Evolutionary conservation across 1,284 basidiomycete species (phyloP).

Genomic region (Trichosporon sp.): DNA sequence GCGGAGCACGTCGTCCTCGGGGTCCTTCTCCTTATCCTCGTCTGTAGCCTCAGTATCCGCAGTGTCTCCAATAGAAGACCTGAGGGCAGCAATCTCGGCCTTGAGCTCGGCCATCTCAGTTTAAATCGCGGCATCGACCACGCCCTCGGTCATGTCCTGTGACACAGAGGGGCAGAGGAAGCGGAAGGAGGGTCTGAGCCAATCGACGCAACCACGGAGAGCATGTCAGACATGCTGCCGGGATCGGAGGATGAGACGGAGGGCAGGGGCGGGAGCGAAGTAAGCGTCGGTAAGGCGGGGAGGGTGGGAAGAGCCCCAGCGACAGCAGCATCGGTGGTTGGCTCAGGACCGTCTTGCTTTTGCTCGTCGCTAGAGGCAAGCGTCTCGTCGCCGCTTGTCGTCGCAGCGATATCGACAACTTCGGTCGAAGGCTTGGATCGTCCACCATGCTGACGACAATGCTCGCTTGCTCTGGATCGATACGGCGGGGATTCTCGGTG

Average conservation of each 20-base stretch:
- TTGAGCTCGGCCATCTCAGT: constrained; percentile 6
- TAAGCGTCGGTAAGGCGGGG: neutral
- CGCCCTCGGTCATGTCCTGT: neutral
- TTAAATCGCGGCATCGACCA: neutral
- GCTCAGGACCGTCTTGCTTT: neutral
- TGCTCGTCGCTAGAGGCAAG: no score
- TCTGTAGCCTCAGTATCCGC: neutral
- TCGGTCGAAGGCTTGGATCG: no score
- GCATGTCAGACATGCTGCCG: neutral
- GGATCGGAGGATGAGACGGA: neutral
- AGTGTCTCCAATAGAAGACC: neutral
- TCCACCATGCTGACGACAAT: no score
- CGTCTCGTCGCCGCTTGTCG: no score
- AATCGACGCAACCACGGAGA: neutral
- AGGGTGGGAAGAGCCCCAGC: neutral
- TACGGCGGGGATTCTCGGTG: no score
- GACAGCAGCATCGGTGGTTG: neutral
- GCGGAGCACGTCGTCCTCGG: neutral
- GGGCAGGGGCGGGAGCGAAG: neutral
- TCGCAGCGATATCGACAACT: no score
- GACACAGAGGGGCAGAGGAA: neutral
- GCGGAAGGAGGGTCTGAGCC: neutral
- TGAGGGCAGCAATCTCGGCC: neutral
- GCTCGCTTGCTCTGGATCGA: no score
- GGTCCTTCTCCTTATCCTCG: neutral